Base-by-base conservation (phyloP, 163 green algal species). In the Chlamydomonas reinhardtii region DNA sequence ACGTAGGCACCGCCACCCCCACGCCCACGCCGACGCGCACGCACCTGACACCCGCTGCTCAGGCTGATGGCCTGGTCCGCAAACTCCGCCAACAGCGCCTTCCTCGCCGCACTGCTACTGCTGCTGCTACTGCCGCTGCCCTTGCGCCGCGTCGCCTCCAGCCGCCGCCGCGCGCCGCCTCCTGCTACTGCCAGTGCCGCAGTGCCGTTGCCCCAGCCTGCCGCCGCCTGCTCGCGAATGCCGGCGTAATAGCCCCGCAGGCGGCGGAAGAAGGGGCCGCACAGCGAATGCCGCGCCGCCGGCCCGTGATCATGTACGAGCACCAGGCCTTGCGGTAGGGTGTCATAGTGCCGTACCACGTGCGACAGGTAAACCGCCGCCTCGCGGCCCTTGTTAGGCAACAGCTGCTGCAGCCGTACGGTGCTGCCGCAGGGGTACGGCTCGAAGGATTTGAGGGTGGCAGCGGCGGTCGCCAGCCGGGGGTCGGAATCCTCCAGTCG, bases 341-440 rank as follows among this genome's bases (percentile, higher is more conserved):
- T 79, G 74, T 61, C 32, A 54, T 89, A 89, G 3, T 79, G 68
- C 34, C 74, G 64, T 69, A 89, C 74, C 37, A 85, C 72, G 43
- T 89, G 83, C 9, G 56, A 37, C n/a, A 89, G 35, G 68, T 80
- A 89, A 0, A 85, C 83, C 1, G 83, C 83, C 20, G 83, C 75
- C 66, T 89, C 83, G 37, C 83, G 74, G 31, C 83, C 83, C 34
- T 83, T 83, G 32, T 89, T 89, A 34, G 83, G 83, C 20, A 89
- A 52, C 66, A 89, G 65, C 75, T 78, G 74, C 73, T 89, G 75
- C 64, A 84, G 37, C 19, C 25, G 37, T 3, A 89, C 65, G 15
- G 12, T 17, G 25, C 20, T 61, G 52, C 35, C 27, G 73, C 83
- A 89, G 22, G 83, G 83, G 70, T 80, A 86, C 8, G 80, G 80